phyloP scores from a whole-genome alignment of 495 filamentous ascomycete genomes.

The Hypoxylon fuscum region DNA sequence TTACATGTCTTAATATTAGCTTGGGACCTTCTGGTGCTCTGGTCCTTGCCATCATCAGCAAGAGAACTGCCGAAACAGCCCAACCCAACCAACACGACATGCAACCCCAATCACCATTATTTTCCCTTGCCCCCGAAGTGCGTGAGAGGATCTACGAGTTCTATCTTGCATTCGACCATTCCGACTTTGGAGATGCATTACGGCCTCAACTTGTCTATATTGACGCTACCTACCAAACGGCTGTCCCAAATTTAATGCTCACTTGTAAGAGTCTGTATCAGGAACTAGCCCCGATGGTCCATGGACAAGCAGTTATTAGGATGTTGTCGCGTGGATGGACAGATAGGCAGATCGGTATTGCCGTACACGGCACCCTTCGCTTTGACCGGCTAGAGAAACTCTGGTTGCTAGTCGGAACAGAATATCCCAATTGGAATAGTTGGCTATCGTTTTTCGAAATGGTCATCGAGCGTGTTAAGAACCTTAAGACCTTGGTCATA shows the following conservation, averaged over 20 bases:
- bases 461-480: constrained; percentile 9
- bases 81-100: constrained; percentile 4
- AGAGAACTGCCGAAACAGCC: too few species aligned
- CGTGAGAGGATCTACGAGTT: constrained; percentile 44
- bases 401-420: constrained; percentile 32
- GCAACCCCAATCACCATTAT: constrained; percentile 31
- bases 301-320: constrained; percentile 31
- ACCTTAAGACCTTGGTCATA: constrained; percentile 28
- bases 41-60: too few species aligned
- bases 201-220: constrained; percentile 36
- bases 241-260: constrained; percentile 39
- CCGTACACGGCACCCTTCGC: constrained; percentile 30
- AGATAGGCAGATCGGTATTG: constrained; percentile 37
- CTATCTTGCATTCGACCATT: constrained; percentile 36
- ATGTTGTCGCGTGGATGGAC: constrained; percentile 25
- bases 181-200: constrained; percentile 38
- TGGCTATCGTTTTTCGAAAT: constrained; percentile 38
- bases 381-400: constrained; percentile 40
- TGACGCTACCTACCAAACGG: too few species aligned
- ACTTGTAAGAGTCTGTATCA: constrained; percentile 34
- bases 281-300: constrained; percentile 31
- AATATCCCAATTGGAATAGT: constrained; percentile 45
- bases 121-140: constrained; percentile 40
- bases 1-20: too few species aligned
- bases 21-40: too few species aligned